These are phyloP conservation scores for Auricularia auricula-judae DNA, from an alignment of 768 basidiomycete species.

Conservation along the genomic window DNA sequence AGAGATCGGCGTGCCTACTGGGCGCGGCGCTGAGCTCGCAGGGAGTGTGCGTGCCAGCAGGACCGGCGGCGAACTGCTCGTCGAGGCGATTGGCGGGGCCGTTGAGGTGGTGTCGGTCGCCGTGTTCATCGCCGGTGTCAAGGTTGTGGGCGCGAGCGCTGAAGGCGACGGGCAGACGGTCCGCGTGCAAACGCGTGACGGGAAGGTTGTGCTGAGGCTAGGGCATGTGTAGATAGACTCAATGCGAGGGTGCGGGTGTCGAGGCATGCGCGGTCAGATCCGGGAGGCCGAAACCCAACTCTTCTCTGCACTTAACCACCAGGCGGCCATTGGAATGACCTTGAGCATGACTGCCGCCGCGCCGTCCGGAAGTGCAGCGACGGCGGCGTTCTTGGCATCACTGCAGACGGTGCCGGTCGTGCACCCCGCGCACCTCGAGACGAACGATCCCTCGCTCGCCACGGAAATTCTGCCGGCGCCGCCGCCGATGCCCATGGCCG, in stretches of 20 bases:
- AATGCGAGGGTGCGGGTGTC: not conserved
- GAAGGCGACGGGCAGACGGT: not conserved
- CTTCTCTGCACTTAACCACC: not conserved
- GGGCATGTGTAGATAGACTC: not conserved
- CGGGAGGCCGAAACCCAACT: not conserved
- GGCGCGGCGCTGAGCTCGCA: constrained; percentile 29
- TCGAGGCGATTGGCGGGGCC: constrained; percentile 12
- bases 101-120: constrained; percentile 3
- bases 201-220: not conserved
- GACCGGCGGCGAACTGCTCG: constrained; percentile 20
- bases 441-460: constrained; percentile 65
- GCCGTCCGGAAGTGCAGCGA: constrained; percentile 21
- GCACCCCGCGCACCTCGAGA: constrained; percentile 70
- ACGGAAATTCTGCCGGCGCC: constrained; percentile 88
- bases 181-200: not conserved
- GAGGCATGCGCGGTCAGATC: not conserved
- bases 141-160: not conserved
- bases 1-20: constrained; percentile 31
- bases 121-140: not conserved
- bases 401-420: constrained; percentile 59
- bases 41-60: constrained; percentile 29
- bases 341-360: not conserved
- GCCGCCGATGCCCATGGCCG: constrained; percentile 61
- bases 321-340: not conserved
- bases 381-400: constrained; percentile 49